Percentiles rank a stretch among this genome's conserved stretches.
phyloP scores from a whole-genome alignment of 139 green algal species.

The Trebouxia sp. region DNA sequence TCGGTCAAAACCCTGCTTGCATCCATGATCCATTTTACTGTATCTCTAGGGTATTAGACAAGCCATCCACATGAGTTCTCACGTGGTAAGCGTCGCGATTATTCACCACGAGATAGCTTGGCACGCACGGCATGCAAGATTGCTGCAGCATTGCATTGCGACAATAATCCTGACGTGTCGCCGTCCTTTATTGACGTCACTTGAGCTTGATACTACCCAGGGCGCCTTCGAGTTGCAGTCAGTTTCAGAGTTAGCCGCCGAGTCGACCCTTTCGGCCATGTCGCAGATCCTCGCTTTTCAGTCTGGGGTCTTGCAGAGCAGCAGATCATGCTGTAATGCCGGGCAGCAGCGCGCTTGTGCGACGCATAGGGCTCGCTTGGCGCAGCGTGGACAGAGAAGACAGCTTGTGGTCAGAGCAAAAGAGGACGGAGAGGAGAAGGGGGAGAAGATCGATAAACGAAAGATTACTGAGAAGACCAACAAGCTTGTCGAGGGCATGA shows the following conservation, averaged over 20 bases:
- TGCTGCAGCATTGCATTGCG: not conserved
- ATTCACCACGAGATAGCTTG: constrained; percentile 17
- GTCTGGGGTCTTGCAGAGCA: not conserved
- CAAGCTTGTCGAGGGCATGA: constrained; percentile 27
- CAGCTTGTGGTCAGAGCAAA: not conserved
- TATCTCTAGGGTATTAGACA: no score
- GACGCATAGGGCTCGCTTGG: not conserved
- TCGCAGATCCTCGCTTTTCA: not conserved
- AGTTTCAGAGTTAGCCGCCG: not conserved
- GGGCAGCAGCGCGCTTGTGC: not conserved
- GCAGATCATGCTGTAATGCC: not conserved
- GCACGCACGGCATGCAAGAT: no score
- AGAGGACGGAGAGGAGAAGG: not conserved
- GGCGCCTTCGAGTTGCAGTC: no score
- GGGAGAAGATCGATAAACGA: constrained; percentile 12
- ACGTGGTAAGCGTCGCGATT: not conserved
- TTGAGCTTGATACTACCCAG: not conserved
- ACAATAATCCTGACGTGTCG: no score
- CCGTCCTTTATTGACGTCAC: not conserved
- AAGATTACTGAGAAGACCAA: constrained; percentile 20
- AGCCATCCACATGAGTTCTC: not conserved
- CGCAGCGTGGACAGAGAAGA: not conserved
- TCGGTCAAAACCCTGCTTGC: not conserved
- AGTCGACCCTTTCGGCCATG: not conserved
- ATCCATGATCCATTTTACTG: no score